These are phyloP conservation scores for Dioscorea zingiberensis DNA, from an alignment of 106 monocot genomes.

Conservation along the genomic window DNA sequence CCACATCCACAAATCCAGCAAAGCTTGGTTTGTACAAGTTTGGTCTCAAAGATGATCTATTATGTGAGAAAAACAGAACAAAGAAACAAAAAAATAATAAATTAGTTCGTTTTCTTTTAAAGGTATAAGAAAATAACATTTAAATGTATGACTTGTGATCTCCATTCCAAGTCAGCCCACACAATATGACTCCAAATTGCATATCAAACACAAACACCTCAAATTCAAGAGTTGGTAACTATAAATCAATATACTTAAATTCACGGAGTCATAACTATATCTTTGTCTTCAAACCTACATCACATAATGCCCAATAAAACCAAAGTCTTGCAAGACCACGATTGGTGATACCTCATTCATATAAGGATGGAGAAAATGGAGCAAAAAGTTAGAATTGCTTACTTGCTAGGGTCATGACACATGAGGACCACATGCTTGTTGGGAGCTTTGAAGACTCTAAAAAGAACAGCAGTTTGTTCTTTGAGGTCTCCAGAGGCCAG, in stretches of 20 bases:
- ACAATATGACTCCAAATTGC: too few relatives aligned
- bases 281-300: neutral
- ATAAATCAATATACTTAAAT: neutral
- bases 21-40: conserved; percentile 17
- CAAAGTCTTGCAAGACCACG: neutral
- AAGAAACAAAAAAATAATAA: too few relatives aligned
- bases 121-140: too few relatives aligned
- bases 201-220: too few relatives aligned
- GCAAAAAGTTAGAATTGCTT: neutral
- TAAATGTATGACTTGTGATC: too few relatives aligned
- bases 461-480: conserved; percentile 57
- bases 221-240: neutral
- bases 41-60: conserved; percentile 14
- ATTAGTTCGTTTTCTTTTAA: too few relatives aligned
- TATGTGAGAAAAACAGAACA: neutral
- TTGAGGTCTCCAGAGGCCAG: conserved; percentile 28
- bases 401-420: conserved; percentile 44
- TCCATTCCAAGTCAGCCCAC: too few relatives aligned
- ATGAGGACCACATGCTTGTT: conserved; percentile 47
- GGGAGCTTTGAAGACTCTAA: conserved; percentile 39
- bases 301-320: neutral
- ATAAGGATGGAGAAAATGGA: neutral
- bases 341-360: neutral
- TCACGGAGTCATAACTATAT: neutral
- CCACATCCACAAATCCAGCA: conserved; percentile 24